Conservation (phyloP, 768 basidiomycete species). For the Boletus pseudo-olivaceus region DNA sequence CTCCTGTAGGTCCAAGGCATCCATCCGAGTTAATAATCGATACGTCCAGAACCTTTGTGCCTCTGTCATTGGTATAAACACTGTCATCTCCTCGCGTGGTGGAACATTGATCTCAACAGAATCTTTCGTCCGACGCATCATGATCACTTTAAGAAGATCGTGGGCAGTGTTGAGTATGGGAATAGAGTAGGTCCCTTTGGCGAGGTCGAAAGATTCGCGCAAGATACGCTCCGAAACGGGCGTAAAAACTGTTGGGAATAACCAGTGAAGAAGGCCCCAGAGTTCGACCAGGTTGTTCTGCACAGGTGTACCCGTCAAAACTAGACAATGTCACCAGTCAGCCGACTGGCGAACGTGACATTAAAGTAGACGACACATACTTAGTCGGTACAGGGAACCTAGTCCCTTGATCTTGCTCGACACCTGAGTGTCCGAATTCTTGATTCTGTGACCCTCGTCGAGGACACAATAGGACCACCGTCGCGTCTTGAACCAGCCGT, state of each 20-base stretch:
- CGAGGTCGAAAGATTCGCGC: slow-evolving; percentile 51
- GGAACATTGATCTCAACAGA: slow-evolving; percentile 48
- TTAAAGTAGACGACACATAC: slow-evolving; percentile 26
- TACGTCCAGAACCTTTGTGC: slow-evolving; percentile 63
- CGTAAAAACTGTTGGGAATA: slow-evolving; percentile 54
- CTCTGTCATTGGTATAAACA: slow-evolving; percentile 57
- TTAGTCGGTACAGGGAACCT: slow-evolving; percentile 56
- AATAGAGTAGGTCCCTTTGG: slow-evolving; percentile 47
- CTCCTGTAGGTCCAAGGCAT: slow-evolving; percentile 43
- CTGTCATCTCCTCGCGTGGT: slow-evolving; percentile 53
- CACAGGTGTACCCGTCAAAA: slow-evolving; percentile 72
- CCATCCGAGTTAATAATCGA: slow-evolving; percentile 50
- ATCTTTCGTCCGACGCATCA: slow-evolving; percentile 61
- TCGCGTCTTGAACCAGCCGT: slow-evolving; percentile 56
- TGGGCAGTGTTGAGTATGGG: slow-evolving; percentile 47
- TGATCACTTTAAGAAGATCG: slow-evolving; percentile 46
- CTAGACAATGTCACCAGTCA: slow-evolving; percentile 24
- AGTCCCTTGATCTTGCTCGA: slow-evolving; percentile 51
- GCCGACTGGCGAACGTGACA: background rate
- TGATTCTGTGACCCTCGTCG: slow-evolving; percentile 71
- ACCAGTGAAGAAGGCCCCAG: slow-evolving; percentile 53
- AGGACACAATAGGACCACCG: slow-evolving; percentile 59
- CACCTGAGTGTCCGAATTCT: slow-evolving; percentile 58
- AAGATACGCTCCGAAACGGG: slow-evolving; percentile 45
- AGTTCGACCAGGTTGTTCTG: slow-evolving; percentile 64